These are phyloP conservation scores for Phytophthora pistaciae DNA, from an alignment of 352 stramenopile genomes.

Conservation along the genomic window DNA sequence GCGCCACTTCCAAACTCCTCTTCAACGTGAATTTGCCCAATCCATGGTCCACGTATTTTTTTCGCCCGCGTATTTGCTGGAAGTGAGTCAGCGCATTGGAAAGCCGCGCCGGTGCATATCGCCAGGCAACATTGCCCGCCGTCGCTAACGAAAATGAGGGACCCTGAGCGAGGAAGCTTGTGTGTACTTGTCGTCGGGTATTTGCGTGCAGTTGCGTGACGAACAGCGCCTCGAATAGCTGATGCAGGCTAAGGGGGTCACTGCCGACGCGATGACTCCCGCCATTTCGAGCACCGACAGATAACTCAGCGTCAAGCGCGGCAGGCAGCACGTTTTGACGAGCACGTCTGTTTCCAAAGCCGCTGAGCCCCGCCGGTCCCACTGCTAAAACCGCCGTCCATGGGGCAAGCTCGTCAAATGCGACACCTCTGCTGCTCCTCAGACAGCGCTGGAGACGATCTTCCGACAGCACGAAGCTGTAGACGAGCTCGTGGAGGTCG, in stretches of 20 bases:
- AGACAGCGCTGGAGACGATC: not conserved
- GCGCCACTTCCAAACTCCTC: not conserved
- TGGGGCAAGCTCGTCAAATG: not conserved
- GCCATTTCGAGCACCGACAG: not conserved
- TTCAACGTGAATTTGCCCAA: not conserved
- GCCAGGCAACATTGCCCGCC: not conserved
- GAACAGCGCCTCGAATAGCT: not conserved
- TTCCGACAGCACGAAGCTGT: not conserved
- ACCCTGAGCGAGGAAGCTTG: not conserved
- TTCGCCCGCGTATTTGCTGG: not conserved
- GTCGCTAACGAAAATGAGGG: not conserved
- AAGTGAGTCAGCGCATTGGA: not conserved
- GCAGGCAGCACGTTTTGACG: not conserved
- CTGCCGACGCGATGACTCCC: not conserved
- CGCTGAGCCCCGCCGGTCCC: not conserved
- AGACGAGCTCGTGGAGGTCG: constrained; percentile 1
- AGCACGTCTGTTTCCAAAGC: not conserved
- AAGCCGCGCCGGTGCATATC: not conserved
- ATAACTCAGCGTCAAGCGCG: constrained; percentile 1
- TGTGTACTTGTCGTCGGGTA: not conserved
- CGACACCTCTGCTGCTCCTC: not conserved
- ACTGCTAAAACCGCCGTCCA: not conserved
- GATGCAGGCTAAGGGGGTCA: not conserved
- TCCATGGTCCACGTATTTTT: not conserved
- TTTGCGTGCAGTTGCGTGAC: not conserved